Evolutionary conservation across 305 asterid species (phyloP).

Genomic region (Rubia balearica): DNA sequence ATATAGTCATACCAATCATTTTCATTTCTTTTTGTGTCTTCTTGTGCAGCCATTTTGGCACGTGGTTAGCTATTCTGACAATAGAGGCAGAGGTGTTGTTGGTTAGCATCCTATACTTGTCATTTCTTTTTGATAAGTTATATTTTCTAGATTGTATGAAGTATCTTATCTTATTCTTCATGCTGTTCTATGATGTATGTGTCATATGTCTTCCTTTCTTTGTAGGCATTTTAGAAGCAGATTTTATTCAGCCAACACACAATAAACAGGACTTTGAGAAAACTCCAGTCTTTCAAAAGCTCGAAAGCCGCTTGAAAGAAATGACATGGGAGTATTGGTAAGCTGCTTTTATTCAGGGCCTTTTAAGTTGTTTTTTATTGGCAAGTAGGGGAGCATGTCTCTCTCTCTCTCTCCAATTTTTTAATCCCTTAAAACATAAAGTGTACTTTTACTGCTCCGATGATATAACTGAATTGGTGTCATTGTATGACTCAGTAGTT

Average conservation of each 20-base stretch:
- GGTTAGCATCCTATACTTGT: constrained; percentile 48
- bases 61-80: constrained; percentile 41
- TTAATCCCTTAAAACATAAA: too few species aligned
- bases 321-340: constrained; percentile 42
- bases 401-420: background rate
- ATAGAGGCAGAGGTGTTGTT: constrained; percentile 93
- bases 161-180: background rate
- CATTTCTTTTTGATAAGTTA: background rate
- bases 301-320: constrained; percentile 30
- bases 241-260: constrained; percentile 37
- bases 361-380: background rate
- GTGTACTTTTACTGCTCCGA: background rate
- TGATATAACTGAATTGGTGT: background rate
- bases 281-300: constrained; percentile 40
- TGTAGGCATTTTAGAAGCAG: constrained; percentile 36
- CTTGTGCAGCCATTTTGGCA: constrained; percentile 90
- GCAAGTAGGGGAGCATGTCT: background rate
- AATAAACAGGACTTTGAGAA: constrained; percentile 41
- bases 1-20: background rate
- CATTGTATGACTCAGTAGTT: background rate
- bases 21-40: constrained; percentile 8
- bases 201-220: constrained; percentile 12
- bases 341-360: background rate
- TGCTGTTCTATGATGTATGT: constrained; percentile 3
- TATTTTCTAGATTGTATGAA: background rate